Evolutionary conservation across 306 rosid species (phyloP).

Genomic region (barrel medic (Medicago truncatula)): DNA sequence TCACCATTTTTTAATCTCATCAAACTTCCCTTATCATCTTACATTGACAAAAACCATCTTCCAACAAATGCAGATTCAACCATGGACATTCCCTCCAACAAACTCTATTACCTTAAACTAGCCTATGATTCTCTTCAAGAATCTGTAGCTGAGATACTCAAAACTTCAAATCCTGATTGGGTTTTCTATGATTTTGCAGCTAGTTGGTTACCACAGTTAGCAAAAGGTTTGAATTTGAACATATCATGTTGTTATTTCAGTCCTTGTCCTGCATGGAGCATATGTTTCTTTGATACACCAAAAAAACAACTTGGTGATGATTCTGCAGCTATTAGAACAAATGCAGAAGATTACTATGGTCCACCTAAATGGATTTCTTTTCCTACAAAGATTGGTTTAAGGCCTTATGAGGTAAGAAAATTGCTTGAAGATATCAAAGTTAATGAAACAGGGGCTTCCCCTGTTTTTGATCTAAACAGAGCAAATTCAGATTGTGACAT

Average conservation of each 20-base stretch:
- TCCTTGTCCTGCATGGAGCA: constrained; percentile 50
- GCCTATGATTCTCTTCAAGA: constrained; percentile 57
- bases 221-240: constrained; percentile 34
- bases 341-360: constrained; percentile 47
- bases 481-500: constrained; percentile 49
- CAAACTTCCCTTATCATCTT: constrained; percentile 50
- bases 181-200: constrained; percentile 58
- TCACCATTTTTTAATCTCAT: constrained; percentile 41
- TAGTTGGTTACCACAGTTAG: constrained; percentile 42
- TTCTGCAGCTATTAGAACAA: constrained; percentile 19
- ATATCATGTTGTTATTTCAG: constrained; percentile 49
- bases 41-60: constrained; percentile 40
- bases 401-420: constrained; percentile 41
- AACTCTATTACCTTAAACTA: constrained; percentile 48
- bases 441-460: constrained; percentile 49
- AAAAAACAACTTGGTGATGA: constrained; percentile 45
- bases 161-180: constrained; percentile 55
- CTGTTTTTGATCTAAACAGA: constrained; percentile 43
- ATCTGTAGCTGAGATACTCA: constrained; percentile 40
- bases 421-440: constrained; percentile 37
- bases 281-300: constrained; percentile 52
- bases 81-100: constrained; percentile 50
- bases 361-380: constrained; percentile 54
- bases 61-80: constrained; percentile 58
- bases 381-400: constrained; percentile 46